phyloP scores from a whole-genome alignment of 208 protist species.

The Herpetomonas tarakana region DNA sequence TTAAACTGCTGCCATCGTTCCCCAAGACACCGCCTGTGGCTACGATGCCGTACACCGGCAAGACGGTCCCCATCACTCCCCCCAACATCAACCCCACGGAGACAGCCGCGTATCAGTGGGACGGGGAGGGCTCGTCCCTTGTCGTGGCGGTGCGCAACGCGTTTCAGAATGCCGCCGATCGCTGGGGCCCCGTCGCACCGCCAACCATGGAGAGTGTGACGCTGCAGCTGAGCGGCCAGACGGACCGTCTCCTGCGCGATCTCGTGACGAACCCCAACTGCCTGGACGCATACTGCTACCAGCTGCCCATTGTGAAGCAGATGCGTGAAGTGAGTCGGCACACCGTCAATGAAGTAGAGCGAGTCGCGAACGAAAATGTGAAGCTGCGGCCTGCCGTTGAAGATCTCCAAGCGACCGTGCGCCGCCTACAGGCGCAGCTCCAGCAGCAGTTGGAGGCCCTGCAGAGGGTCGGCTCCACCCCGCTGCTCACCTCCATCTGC shows the following conservation, averaged over 20 bases:
- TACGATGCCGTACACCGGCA: slow-evolving; percentile 65
- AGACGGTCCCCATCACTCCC: slow-evolving; percentile 49
- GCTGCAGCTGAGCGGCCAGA: slow-evolving; percentile 39
- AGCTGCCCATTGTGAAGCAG: slow-evolving; percentile 74
- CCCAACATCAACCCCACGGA: slow-evolving; percentile 35
- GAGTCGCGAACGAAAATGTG: slow-evolving; percentile 48
- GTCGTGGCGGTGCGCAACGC: slow-evolving; percentile 69
- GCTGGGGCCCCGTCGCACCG: slow-evolving; percentile 69
- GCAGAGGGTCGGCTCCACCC: slow-evolving; percentile 33
- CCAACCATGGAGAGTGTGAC: slow-evolving; percentile 51
- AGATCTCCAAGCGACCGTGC: slow-evolving; percentile 44
- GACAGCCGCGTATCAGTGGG: slow-evolving; percentile 41
- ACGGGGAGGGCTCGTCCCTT: slow-evolving; percentile 40
- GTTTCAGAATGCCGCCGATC: slow-evolving; percentile 52
- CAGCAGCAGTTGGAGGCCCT: slow-evolving; percentile 43
- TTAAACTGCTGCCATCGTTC: slow-evolving; percentile 45
- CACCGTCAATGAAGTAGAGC: slow-evolving; percentile 57
- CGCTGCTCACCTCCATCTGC: slow-evolving; percentile 48
- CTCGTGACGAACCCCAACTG: slow-evolving; percentile 71
- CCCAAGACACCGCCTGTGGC: slow-evolving; percentile 34
- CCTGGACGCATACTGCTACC: slow-evolving; percentile 84
- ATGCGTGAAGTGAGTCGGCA: slow-evolving; percentile 62
- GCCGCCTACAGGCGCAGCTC: slow-evolving; percentile 40
- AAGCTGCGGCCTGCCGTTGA: slow-evolving; percentile 45
- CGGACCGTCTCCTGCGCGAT: slow-evolving; percentile 63